phyloP scores from a whole-genome alignment of 2,329 filamentous ascomycete species.

The Arthroderma uncinatum region DNA sequence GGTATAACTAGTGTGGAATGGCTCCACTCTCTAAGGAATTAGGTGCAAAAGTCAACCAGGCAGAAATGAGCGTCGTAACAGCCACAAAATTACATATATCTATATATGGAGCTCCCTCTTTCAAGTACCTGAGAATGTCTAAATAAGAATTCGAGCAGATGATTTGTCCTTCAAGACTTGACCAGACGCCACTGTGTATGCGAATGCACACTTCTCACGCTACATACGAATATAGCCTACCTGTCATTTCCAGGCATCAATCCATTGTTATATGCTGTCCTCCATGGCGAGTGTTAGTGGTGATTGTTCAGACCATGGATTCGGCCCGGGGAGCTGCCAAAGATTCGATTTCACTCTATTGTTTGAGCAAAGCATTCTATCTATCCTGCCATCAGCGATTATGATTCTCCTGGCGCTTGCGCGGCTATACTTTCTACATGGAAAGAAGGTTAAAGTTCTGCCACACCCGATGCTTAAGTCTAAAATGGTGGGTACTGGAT shows the following conservation, averaged over 20 bases:
- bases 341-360: constrained; percentile 25
- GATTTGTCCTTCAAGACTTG: too few relatives aligned
- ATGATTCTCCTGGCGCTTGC: constrained; percentile 17
- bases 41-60: too few relatives aligned
- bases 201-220: too few relatives aligned
- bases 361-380: constrained; percentile 25
- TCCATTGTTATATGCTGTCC: neutral
- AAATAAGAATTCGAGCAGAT: too few relatives aligned
- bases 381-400: constrained; percentile 18
- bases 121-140: too few relatives aligned
- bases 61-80: too few relatives aligned
- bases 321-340: constrained; percentile 3
- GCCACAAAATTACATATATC: too few relatives aligned
- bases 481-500: constrained; percentile 6
- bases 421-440: constrained; percentile 17
- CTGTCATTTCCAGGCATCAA: neutral
- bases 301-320: neutral
- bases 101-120: too few relatives aligned
- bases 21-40: too few relatives aligned
- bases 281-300: neutral
- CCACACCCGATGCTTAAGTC: neutral
- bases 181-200: too few relatives aligned
- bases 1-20: too few relatives aligned
- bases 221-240: neutral
- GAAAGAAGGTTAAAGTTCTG: neutral